phyloP scores from a whole-genome alignment of 805 yeast genomes.

The Metschnikowia kofuensis region DNA sequence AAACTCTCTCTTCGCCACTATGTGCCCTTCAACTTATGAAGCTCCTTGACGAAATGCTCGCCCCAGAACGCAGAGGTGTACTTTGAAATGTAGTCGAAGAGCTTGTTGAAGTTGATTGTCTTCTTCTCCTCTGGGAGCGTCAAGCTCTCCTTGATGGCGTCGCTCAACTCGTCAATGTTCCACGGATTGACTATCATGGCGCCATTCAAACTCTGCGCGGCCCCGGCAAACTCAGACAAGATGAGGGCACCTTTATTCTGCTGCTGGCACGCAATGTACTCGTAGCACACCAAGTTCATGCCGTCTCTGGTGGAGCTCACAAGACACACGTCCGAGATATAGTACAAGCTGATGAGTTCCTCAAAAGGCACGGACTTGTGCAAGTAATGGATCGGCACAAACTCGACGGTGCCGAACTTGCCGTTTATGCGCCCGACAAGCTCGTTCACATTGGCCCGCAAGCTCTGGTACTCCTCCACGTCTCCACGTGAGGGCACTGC shows the following conservation, averaged over 20 bases:
- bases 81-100: conserved; percentile 84
- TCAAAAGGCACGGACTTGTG: conserved; percentile 89
- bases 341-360: conserved; percentile 85
- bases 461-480: conserved; percentile 93
- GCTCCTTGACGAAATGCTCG: conserved; percentile 87
- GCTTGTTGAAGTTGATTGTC: conserved; percentile 71
- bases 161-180: conserved; percentile 93
- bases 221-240: conserved; percentile 95
- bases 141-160: conserved; percentile 80
- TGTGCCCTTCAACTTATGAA: conserved; percentile 41
- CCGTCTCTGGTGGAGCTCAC: conserved; percentile 97
- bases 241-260: conserved; percentile 83
- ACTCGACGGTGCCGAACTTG: conserved; percentile 92
- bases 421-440: conserved; percentile 97
- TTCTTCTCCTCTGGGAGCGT: conserved; percentile 83
- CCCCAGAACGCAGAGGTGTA: conserved; percentile 98
- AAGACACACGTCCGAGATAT: conserved; percentile 83
- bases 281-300: conserved; percentile 95
- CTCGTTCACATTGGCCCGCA: conserved; percentile 93
- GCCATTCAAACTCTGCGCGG: conserved; percentile 97
- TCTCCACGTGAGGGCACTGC: conserved; percentile 98
- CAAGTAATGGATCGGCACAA: conserved; percentile 95
- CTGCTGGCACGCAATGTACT: conserved; percentile 93
- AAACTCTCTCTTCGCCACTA: background rate
- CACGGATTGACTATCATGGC: conserved; percentile 94